Evolutionary conservation across 306 rosid species (phyloP).

Genomic region (Dalbergia cochinchinensis): DNA sequence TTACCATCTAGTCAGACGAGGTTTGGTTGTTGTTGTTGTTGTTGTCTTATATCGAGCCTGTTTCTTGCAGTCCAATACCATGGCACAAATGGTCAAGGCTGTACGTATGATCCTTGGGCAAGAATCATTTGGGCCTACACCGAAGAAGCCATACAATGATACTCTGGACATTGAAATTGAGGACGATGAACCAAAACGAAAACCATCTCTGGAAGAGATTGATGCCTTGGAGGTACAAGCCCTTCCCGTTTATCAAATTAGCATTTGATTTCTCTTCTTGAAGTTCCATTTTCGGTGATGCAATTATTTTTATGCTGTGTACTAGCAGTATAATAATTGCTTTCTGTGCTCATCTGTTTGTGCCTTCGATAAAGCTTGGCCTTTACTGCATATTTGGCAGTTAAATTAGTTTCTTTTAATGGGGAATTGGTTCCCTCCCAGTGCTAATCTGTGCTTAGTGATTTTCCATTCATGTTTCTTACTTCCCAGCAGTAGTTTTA

Average conservation of each 20-base stretch:
- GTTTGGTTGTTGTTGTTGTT: not conserved
- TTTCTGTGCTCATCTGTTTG: constrained; percentile 6
- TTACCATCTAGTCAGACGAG: not conserved
- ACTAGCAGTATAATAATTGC: not conserved
- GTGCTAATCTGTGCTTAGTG: not conserved
- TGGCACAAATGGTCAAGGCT: constrained; percentile 99
- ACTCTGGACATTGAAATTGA: constrained; percentile 75
- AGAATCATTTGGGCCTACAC: constrained; percentile 62
- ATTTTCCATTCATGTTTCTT: constrained; percentile 17
- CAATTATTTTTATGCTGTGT: not conserved
- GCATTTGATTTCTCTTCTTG: constrained; percentile 30
- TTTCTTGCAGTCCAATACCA: constrained; percentile 81
- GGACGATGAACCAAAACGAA: constrained; percentile 88
- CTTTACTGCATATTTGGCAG: not conserved
- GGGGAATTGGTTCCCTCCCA: constrained; percentile 12
- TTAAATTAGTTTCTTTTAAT: constrained; percentile 13
- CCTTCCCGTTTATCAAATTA: constrained; percentile 33
- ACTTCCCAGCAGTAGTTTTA: constrained; percentile 7
- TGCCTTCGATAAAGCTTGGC: constrained; percentile 8
- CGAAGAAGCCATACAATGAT: constrained; percentile 58
- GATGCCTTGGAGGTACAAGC: constrained; percentile 91
- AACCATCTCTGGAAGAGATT: constrained; percentile 90
- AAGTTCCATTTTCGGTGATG: constrained; percentile 33
- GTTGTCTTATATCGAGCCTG: constrained; percentile 26
- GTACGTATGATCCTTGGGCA: constrained; percentile 86